A percentile compares a stretch with the other conserved stretches of the same genome.
These are phyloP conservation scores for Discostella stelligera DNA, from an alignment of 352 stramenopile species.

Conservation along the genomic window DNA sequence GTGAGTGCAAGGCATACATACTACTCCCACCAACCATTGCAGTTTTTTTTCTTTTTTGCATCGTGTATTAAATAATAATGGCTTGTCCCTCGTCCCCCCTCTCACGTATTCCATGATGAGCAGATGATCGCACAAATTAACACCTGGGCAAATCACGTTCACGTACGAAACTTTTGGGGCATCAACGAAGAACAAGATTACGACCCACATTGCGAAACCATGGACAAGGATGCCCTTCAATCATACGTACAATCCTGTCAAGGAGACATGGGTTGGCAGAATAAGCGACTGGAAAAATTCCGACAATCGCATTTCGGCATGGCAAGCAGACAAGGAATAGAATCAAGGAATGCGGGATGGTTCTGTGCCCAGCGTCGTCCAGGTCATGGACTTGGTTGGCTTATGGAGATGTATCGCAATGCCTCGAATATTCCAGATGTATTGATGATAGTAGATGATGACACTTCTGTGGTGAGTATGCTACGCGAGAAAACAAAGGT, in stretches of 20 bases:
- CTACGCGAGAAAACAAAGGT: no score
- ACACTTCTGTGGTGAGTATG: slow-evolving; percentile 11
- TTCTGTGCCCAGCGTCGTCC: slow-evolving; percentile 19
- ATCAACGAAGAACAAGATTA: slow-evolving; percentile 31
- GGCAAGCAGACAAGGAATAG: not conserved
- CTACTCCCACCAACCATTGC: no score
- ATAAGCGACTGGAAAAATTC: not conserved
- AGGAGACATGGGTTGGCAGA: not conserved
- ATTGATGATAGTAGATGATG: slow-evolving; percentile 16
- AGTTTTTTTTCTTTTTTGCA: not conserved
- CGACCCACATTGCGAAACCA: slow-evolving; percentile 7
- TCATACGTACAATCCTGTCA: not conserved
- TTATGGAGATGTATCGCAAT: not conserved
- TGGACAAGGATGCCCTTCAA: not conserved
- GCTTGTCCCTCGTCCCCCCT: no score
- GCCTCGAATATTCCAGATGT: not conserved
- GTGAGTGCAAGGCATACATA: slow-evolving; percentile 1
- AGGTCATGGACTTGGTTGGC: slow-evolving; percentile 7
- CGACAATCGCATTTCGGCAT: not conserved
- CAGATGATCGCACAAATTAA: slow-evolving; percentile 23
- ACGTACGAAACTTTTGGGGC: slow-evolving; percentile 30
- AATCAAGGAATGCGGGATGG: slow-evolving; percentile 9
- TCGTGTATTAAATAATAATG: not conserved
- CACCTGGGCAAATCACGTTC: slow-evolving; percentile 28
- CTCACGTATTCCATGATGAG: no score